Evolutionary conservation across 305 asterid species (phyloP), one percentile per base, ranked within the genome.

Genomic region (Lippia alba): DNA sequence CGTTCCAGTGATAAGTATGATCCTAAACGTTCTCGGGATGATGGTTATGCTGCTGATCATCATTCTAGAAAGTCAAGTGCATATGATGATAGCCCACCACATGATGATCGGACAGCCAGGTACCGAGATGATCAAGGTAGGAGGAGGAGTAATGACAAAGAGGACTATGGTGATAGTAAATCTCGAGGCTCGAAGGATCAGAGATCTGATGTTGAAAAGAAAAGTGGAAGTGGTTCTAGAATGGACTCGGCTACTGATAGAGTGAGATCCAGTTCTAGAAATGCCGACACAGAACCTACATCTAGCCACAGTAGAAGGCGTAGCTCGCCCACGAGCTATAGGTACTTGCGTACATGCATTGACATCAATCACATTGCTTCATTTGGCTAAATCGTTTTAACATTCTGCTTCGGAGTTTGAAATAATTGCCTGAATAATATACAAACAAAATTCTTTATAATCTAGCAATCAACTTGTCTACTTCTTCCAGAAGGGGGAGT

Each of bases 91-190:
- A 85, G 89, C 82, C 92, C 92, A 8, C 76, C 84, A 64, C 84
- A 73, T 74, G 96, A 86, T 76, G 93, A 86, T 68, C 87, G 89
- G 69, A 45, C 84, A 24, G 66, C 78, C 40, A 85, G 90, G 82
- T 80, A 74, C 61, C 86, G 86, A 72, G 96, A 91, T 81, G 97
- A 84, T 77, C 96, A 79, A 58, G 87, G 80, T 64, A 85, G 92
- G 79, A 86, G 94, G 76, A 91, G 90, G 72, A 72, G 79, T 9
- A 74, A 79, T 58, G 97, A 89, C 36, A 86, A 82, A 71, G 96
- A 84, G 71, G 96, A 91, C 62, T 80, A 83, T 63, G 74, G 64
- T 46, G 96, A 89, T 86, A 24, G 66, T 64, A 89, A 88, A 79
- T 86, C 96, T 58, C 85, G 84, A 74, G 75, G 79, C 76, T 48